Evolutionary conservation across 139 green algal species (phyloP).

Genomic region (Edaphochlamys debaryana): DNA sequence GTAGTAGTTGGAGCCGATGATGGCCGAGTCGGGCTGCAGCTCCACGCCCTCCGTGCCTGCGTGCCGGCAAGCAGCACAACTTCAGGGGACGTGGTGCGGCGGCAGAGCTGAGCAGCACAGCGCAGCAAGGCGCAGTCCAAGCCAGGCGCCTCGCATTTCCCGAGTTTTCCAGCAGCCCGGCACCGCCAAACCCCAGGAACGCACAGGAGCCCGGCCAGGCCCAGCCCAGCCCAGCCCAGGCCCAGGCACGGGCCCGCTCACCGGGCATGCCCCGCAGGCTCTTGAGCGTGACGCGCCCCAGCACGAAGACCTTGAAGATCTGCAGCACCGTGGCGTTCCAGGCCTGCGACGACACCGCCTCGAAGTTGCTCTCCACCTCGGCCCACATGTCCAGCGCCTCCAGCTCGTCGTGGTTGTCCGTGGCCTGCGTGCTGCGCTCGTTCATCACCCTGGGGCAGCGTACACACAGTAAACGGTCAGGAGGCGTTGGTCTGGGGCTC

Average conservation of each 20-base stretch:
- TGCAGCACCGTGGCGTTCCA: slow-evolving; percentile 73
- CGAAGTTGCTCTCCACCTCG: slow-evolving; percentile 71
- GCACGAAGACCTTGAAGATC: slow-evolving; percentile 77
- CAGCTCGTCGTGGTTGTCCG: slow-evolving; percentile 53
- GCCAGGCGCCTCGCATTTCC: too few relatives aligned
- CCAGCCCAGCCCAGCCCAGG: neutral
- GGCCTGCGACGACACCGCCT: slow-evolving; percentile 52
- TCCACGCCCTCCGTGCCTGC: neutral
- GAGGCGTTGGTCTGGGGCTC: too few relatives aligned
- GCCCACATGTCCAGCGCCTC: slow-evolving; percentile 64
- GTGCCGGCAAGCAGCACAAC: too few relatives aligned
- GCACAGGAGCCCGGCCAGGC: neutral
- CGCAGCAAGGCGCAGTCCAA: too few relatives aligned
- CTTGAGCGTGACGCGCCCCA: slow-evolving; percentile 69
- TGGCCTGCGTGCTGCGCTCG: slow-evolving; percentile 50
- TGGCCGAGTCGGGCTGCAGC: slow-evolving; percentile 53
- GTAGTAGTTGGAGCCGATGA: slow-evolving; percentile 74
- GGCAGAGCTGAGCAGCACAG: too few relatives aligned
- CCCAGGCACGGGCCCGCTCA: neutral
- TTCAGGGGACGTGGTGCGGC: too few relatives aligned
- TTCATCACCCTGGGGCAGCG: slow-evolving; percentile 46
- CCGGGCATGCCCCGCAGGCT: slow-evolving; percentile 62
- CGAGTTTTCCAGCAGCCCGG: too few relatives aligned
- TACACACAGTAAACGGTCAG: too few relatives aligned
- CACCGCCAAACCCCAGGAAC: too few relatives aligned